Conservation (phyloP, 2,329 filamentous ascomycete species). For the Ophiocordyceps australis region DNA sequence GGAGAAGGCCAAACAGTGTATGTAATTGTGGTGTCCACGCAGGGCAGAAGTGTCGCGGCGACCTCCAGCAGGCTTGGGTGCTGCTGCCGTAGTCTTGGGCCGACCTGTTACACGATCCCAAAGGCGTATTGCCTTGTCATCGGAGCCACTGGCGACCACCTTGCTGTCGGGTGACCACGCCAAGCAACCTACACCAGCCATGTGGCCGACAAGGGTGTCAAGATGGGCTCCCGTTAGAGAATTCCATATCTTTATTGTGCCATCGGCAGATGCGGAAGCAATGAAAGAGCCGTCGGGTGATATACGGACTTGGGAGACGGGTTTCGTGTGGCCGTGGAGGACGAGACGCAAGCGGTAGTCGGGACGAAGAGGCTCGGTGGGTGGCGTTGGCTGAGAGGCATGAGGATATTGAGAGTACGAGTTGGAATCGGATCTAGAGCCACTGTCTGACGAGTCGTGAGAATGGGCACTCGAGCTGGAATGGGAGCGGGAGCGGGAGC, state of each 20-base stretch:
- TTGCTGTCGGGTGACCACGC: slow-evolving; percentile 88
- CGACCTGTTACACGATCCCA: slow-evolving; percentile 60
- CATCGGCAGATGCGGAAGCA: slow-evolving; percentile 78
- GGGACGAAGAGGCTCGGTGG: slow-evolving; percentile 34
- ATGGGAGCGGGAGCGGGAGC: slow-evolving; percentile 14
- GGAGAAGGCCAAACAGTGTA: slow-evolving; percentile 88
- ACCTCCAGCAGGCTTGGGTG: slow-evolving; percentile 10
- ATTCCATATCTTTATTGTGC: slow-evolving; percentile 83
- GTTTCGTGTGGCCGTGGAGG: slow-evolving; percentile 59
- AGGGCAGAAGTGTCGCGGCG: slow-evolving; percentile 36
- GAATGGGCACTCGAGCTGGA: slow-evolving; percentile 20
- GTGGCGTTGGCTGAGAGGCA: slow-evolving; percentile 13
- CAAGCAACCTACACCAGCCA: slow-evolving; percentile 80
- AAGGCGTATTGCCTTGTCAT: slow-evolving; percentile 88
- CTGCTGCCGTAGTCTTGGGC: slow-evolving; percentile 27
- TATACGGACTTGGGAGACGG: slow-evolving; percentile 73
- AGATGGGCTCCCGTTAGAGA: slow-evolving; percentile 58
- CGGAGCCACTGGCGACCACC: slow-evolving; percentile 76
- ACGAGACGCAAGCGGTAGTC: slow-evolving; percentile 54
- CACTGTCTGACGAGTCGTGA: slow-evolving; percentile 12
- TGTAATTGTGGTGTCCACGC: slow-evolving; percentile 86
- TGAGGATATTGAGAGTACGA: slow-evolving; percentile 4
- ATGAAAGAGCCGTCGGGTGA: slow-evolving; percentile 84
- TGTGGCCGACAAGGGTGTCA: slow-evolving; percentile 81
- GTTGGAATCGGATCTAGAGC: slow-evolving; percentile 7